Conservation (phyloP, 768 basidiomycete genomes). For the Pilatotrama ljubarskyi region DNA sequence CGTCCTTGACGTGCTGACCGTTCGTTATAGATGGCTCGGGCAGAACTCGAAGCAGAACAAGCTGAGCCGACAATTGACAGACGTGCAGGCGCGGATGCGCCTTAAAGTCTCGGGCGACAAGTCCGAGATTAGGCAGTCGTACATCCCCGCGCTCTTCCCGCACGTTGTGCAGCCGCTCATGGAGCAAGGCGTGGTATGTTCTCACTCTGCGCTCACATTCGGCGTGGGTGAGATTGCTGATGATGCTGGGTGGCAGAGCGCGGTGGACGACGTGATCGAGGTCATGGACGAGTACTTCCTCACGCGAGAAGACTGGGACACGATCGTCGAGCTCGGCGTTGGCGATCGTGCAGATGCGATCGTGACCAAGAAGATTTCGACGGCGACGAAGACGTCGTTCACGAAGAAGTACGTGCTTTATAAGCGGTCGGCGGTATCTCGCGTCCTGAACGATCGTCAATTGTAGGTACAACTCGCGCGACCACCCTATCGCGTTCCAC, state of each 20-base stretch:
- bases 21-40: slow-evolving; percentile 79
- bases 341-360: slow-evolving; percentile 72
- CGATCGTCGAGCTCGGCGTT: slow-evolving; percentile 90
- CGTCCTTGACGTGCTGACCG: background rate
- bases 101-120: slow-evolving; percentile 90
- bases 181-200: slow-evolving; percentile 70
- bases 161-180: slow-evolving; percentile 79
- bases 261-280: slow-evolving; percentile 79
- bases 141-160: slow-evolving; percentile 86
- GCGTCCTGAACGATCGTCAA: background rate
- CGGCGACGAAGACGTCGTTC: slow-evolving; percentile 79
- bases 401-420: slow-evolving; percentile 69
- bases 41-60: slow-evolving; percentile 95
- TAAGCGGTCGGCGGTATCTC: background rate
- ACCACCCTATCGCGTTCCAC: slow-evolving; percentile 95
- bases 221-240: background rate
- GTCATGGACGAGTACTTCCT: slow-evolving; percentile 94
- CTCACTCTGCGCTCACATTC: background rate
- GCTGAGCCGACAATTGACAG: slow-evolving; percentile 74
- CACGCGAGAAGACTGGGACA: slow-evolving; percentile 95
- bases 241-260: slow-evolving; percentile 49
- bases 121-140: slow-evolving; percentile 86
- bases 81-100: slow-evolving; percentile 95
- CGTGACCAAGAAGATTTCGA: slow-evolving; percentile 81
- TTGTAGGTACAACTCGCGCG: slow-evolving; percentile 78